Percentiles rank a stretch among this genome's conserved stretches.
Evolutionary conservation across 495 filamentous ascomycete species (phyloP).

Genomic region (Corynascus novoguineensis): DNA sequence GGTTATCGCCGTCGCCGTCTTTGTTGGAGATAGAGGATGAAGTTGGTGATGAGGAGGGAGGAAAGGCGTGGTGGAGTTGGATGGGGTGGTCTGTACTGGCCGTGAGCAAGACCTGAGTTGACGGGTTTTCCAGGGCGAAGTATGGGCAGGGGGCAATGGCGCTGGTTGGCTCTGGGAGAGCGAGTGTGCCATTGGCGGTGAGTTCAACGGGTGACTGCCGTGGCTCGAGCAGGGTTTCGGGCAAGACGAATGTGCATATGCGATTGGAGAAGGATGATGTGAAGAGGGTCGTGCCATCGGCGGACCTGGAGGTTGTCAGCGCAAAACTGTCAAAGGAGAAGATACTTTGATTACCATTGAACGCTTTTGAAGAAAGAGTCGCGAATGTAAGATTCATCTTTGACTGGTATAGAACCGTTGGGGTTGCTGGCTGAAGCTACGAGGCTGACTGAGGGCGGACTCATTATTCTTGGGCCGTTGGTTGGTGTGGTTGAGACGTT

Average conservation of each 20-base stretch:
- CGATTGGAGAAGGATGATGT: conserved; percentile 65
- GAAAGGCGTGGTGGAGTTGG: conserved; percentile 51
- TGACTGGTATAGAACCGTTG: conserved; percentile 14
- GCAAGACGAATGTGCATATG: conserved; percentile 67
- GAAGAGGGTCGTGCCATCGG: conserved; percentile 77
- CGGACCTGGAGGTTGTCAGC: conserved; percentile 43
- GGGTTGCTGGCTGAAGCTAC: conserved; percentile 17
- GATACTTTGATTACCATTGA: conserved; percentile 31
- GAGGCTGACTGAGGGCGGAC: conserved; percentile 23
- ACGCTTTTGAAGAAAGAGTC: conserved; percentile 33
- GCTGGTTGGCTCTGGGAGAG: conserved; percentile 63
- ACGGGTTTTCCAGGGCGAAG: conserved; percentile 59
- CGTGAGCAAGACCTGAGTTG: conserved; percentile 63
- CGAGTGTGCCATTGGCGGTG: conserved; percentile 54
- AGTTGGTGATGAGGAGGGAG: conserved; percentile 2
- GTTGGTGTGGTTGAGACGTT: not conserved
- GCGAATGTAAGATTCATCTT: not conserved
- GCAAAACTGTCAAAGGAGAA: not conserved
- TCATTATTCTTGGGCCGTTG: no score
- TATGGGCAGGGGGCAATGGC: conserved; percentile 66
- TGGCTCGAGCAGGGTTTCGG: conserved; percentile 61
- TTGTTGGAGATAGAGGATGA: not conserved
- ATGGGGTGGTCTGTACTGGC: conserved; percentile 69
- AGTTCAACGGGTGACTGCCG: conserved; percentile 45
- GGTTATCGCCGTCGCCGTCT: not conserved